A percentile compares a stretch with the other conserved stretches of the same genome.
phyloP scores from a whole-genome alignment of 148 eudicot species.

The Chenopodium album region DNA sequence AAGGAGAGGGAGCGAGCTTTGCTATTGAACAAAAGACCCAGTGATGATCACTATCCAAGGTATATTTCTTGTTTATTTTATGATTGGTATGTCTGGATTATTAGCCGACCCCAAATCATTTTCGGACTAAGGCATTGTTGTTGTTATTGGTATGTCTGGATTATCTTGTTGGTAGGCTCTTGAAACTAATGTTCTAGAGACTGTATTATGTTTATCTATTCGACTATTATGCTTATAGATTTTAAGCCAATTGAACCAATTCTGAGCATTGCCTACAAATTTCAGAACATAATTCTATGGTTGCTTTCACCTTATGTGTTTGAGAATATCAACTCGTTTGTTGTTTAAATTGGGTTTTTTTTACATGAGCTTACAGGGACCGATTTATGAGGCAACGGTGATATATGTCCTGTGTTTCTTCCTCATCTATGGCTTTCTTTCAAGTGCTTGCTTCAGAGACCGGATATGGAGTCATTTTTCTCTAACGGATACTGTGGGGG shows the following conservation, averaged over 20 bases:
- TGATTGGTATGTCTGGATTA: not conserved
- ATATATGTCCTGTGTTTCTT: not conserved
- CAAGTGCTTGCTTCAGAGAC: conserved; percentile 4
- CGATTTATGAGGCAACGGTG: conserved; percentile 19
- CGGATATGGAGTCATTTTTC: not conserved
- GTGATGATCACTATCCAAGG: conserved; percentile 32
- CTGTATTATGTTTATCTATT: no score
- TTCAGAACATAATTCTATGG: not conserved
- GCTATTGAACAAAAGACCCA: conserved; percentile 42
- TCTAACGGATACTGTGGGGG: no score
- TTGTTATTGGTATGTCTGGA: not conserved
- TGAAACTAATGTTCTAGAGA: no score
- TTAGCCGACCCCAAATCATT: no score
- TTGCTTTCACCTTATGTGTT: not conserved
- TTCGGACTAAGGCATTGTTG: no score
- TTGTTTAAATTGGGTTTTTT: not conserved
- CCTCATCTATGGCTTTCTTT: not conserved
- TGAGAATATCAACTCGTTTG: not conserved
- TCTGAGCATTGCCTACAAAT: not conserved
- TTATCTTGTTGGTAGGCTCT: no score
- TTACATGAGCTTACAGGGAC: conserved; percentile 7
- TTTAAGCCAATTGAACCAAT: no score
- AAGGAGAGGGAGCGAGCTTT: conserved; percentile 69
- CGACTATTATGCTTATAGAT: no score
- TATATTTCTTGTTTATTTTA: conserved; percentile 8